Percentiles rank a stretch among this genome's conserved stretches.
Conservation (phyloP, 2,329 filamentous ascomycete genomes). For the Fusarium paranaense region DNA sequence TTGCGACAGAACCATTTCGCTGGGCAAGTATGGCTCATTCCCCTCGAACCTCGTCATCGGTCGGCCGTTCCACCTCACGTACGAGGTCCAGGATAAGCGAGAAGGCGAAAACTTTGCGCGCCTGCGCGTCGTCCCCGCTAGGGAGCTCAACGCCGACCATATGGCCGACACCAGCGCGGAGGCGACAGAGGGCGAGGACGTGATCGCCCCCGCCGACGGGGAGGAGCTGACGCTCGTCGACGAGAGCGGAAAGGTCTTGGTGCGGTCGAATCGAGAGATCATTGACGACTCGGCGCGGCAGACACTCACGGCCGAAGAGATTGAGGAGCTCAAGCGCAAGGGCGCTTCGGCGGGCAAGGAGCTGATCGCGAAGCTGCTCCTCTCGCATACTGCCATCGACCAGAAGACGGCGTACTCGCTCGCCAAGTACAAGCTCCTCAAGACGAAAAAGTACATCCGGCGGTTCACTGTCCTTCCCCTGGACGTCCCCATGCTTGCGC, state of each 20-base stretch:
- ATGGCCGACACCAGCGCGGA: conserved; percentile 61
- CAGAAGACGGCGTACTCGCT: conserved; percentile 95
- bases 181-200: conserved; percentile 58
- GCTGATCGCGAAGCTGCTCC: conserved; percentile 90
- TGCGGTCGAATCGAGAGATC: conserved; percentile 68
- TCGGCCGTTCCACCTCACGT: conserved; percentile 92
- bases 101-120: conserved; percentile 73
- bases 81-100: conserved; percentile 82
- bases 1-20: conserved; percentile 77
- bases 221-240: conserved; percentile 58
- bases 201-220: conserved; percentile 51
- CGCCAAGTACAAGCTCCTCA: conserved; percentile 95
- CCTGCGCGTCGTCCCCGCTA: conserved; percentile 81
- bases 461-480: conserved; percentile 88
- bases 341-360: conserved; percentile 85
- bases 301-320: conserved; percentile 79
- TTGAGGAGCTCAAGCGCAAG: conserved; percentile 79
- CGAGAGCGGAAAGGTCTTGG: conserved; percentile 58
- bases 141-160: conserved; percentile 86
- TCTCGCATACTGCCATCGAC: conserved; percentile 88
- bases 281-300: conserved; percentile 76
- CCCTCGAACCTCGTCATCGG: conserved; percentile 89
- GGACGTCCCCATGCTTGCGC: conserved; percentile 79
- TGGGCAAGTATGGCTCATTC: conserved; percentile 94
- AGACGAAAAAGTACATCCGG: conserved; percentile 92